Percentiles rank a stretch among this genome's conserved stretches.
These are phyloP conservation scores for Colletotrichum sp. DNA, from an alignment of 2,329 filamentous ascomycete genomes.

Conservation along the genomic window DNA sequence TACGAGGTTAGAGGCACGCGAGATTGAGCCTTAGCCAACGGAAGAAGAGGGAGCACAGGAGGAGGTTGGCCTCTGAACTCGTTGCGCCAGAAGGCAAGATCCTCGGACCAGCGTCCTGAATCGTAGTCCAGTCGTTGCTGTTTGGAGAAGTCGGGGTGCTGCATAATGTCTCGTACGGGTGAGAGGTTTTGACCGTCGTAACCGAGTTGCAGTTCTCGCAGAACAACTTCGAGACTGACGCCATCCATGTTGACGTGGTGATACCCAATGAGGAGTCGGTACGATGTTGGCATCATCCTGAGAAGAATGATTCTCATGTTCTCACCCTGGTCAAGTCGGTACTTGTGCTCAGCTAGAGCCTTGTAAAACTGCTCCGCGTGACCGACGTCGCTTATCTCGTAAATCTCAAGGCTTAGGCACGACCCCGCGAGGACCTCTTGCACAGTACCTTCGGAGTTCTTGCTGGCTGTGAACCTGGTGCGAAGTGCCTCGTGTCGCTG, in stretches of 20 bases:
- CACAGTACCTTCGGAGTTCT: not conserved
- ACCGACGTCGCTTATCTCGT: not conserved
- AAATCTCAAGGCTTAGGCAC: not conserved
- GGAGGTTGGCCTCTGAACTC: not conserved
- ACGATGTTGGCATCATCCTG: not conserved
- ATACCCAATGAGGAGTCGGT: not conserved
- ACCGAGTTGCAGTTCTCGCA: not conserved
- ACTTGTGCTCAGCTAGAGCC: not conserved
- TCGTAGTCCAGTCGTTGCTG: not conserved
- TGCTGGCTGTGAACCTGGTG: constrained; percentile 27
- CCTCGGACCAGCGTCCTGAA: not conserved
- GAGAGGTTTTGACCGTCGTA: not conserved
- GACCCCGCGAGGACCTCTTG: not conserved
- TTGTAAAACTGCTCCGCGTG: not conserved
- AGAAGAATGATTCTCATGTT: not conserved
- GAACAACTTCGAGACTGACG: not conserved
- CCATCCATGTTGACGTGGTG: not conserved
- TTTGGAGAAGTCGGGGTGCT: not conserved
- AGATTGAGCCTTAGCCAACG: not conserved
- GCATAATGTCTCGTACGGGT: not conserved
- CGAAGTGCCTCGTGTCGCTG: constrained; percentile 36
- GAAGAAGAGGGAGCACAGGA: not conserved
- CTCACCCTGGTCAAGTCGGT: not conserved
- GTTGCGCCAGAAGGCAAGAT: not conserved
- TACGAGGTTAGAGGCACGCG: not conserved